Evolutionary conservation across 2,329 filamentous ascomycete species (phyloP), one percentile per base, ranked within the genome.

Genomic region (Colletotrichum acutatum): DNA sequence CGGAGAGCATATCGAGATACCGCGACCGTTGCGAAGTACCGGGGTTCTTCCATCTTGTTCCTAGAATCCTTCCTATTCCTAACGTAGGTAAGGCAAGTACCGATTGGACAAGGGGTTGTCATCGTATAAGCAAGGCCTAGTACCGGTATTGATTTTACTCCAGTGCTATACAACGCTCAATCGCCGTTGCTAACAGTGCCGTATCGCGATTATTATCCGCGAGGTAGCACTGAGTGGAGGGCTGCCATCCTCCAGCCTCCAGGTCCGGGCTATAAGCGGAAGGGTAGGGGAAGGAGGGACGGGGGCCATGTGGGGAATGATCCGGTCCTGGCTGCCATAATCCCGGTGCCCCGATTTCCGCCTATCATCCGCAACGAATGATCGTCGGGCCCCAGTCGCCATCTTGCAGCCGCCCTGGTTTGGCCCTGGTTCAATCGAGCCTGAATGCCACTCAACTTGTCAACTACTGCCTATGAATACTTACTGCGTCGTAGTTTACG

Each of bases 311-410:
- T 69, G 60, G 66, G 60, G 34, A 54, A 64, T 56, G 59, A 46
- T 56, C 58, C 68, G 63, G 62, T 68, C 67, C 53, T 59, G 42
- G 68, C 63, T 67, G 63, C 46, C 24, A 57, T 34, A 42, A 37
- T 22, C n/a, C 30, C 66, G 6, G 46, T 3, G n/a, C 61, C 46
- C 42, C 42, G 53, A 59, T 68, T 57, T 68, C 65, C 37, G 26
- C 57, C 65, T 71, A 58, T 62, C 68, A 65, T 24, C 28, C n/a
- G 6, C 30, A 14, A 8, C 46, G 16, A 6, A 49, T 60, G 54
- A 66, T 58, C 54, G 62, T 30, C 53, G 54, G 16, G 16, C 62
- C 61, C 46, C 61, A 12, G 42, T 70, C 52, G 37, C 59, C 66
- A 65, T 69, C 60, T 64, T 30, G 34, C 60, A 34, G 56, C 37